These are phyloP conservation scores for Candida morakotiae DNA, from an alignment of 805 yeast genomes.

Conservation along the genomic window DNA sequence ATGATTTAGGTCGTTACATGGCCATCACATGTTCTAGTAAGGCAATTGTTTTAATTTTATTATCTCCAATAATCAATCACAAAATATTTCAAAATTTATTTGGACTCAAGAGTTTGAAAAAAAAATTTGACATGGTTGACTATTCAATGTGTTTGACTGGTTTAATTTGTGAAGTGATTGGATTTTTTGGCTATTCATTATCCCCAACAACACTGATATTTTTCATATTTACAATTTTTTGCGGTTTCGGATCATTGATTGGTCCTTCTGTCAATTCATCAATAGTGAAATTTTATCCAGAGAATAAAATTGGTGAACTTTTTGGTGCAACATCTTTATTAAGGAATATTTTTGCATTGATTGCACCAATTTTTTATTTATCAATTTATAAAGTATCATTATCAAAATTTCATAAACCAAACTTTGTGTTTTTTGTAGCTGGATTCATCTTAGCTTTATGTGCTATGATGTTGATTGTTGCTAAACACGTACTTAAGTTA, in stretches of 20 bases:
- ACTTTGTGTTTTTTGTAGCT: conserved; percentile 21
- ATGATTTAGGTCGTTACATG: conserved; percentile 51
- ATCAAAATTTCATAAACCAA: conserved; percentile 23
- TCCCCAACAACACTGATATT: conserved; percentile 26
- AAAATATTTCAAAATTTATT: conserved; percentile 27
- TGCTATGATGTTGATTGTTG: conserved; percentile 10
- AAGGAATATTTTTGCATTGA: conserved; percentile 45
- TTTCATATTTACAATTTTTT: conserved; percentile 29
- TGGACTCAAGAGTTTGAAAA: conserved; percentile 27
- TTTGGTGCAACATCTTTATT: conserved; percentile 67
- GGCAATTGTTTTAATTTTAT: conserved; percentile 44
- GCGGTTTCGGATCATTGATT: conserved; percentile 46
- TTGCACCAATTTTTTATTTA: conserved; percentile 47
- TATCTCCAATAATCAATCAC: conserved; percentile 48
- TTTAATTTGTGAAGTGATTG: conserved; percentile 34
- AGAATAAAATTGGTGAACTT: conserved; percentile 60
- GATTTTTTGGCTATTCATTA: conserved; percentile 30
- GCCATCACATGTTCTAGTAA: conserved; percentile 48
- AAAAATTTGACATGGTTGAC: conserved; percentile 53
- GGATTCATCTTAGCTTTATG: conserved; percentile 11
- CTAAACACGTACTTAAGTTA: conserved; percentile 17
- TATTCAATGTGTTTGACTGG: conserved; percentile 33
- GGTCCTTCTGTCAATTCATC: conserved; percentile 59
- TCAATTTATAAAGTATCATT: conserved; percentile 40
- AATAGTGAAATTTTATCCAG: conserved; percentile 57